phyloP scores from a whole-genome alignment of 441 rosid species.

The Populus trichocarpa region DNA sequence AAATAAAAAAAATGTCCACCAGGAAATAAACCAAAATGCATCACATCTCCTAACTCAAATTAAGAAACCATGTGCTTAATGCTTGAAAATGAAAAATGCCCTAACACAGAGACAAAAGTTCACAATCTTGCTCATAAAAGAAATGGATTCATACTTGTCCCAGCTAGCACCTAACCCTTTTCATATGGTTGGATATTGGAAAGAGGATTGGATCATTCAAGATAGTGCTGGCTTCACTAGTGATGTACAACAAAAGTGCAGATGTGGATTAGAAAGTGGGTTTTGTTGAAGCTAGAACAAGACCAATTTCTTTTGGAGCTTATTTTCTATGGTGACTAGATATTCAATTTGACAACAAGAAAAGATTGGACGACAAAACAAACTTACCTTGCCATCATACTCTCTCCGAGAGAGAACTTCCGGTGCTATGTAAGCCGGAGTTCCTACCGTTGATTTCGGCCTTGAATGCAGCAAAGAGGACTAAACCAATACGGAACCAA shows the following conservation, averaged over 20 bases:
- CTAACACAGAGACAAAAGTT: neutral
- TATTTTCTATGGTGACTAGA: neutral
- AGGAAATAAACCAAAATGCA: neutral
- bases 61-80: neutral
- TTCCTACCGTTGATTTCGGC: slow-evolving; percentile 94
- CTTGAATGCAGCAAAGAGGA: slow-evolving; percentile 83
- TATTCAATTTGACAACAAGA: neutral
- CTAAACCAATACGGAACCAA: slow-evolving; percentile 29
- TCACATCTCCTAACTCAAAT: neutral
- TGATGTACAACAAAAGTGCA: neutral
- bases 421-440: slow-evolving; percentile 92
- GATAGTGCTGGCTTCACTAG: neutral
- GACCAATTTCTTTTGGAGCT: neutral
- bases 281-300: neutral
- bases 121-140: neutral
- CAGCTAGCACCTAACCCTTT: neutral
- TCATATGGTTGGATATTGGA: neutral
- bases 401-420: slow-evolving; percentile 75
- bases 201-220: neutral
- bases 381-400: slow-evolving; percentile 81
- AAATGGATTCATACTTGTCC: slow-evolving; percentile 15
- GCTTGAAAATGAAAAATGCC: slow-evolving; percentile 6
- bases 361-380: neutral
- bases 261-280: neutral
- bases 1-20: neutral